Evolutionary conservation across 2,329 filamentous ascomycete species (phyloP).

Genomic region (Coniella vitis): DNA sequence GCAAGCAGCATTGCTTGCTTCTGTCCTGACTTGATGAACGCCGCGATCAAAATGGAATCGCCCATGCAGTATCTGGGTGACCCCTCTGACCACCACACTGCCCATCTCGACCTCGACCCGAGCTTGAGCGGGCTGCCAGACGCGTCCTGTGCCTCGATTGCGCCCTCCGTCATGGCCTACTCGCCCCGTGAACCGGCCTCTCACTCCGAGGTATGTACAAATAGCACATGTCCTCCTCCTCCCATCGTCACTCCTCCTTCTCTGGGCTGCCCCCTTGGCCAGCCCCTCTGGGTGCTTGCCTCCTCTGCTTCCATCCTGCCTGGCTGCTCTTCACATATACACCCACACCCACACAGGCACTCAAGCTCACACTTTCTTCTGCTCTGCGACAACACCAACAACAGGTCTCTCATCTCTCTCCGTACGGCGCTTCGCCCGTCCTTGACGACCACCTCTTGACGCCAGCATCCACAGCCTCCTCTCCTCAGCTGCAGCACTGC

Average conservation of each 20-base stretch:
- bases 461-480: slow-evolving; percentile 43
- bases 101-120: slow-evolving; percentile 18
- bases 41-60: slow-evolving; percentile 23
- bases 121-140: slow-evolving; percentile 5
- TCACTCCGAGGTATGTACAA: slow-evolving; percentile 16
- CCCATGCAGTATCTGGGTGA: slow-evolving; percentile 21
- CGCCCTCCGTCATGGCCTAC: slow-evolving; percentile 14
- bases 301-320: slow-evolving; percentile 8
- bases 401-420: slow-evolving; percentile 30
- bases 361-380: no score
- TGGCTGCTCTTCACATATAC: slow-evolving; percentile 1
- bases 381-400: no score
- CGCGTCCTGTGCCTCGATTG: slow-evolving; percentile 12
- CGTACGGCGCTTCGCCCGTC: slow-evolving; percentile 30
- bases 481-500: slow-evolving; percentile 40
- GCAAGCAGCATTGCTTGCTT: no score
- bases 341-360: background rate
- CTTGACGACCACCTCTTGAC: slow-evolving; percentile 34
- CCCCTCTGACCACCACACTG: no score
- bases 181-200: slow-evolving; percentile 15
- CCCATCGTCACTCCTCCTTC: no score
- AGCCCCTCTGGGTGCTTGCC: no score
- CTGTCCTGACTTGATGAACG: slow-evolving; percentile 5
- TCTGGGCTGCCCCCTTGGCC: no score
- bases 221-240: background rate